Evolutionary conservation across 2,329 filamentous ascomycete genomes (phyloP), one percentile per base, ranked within the genome.

Genomic region (Exophiala sp.): DNA sequence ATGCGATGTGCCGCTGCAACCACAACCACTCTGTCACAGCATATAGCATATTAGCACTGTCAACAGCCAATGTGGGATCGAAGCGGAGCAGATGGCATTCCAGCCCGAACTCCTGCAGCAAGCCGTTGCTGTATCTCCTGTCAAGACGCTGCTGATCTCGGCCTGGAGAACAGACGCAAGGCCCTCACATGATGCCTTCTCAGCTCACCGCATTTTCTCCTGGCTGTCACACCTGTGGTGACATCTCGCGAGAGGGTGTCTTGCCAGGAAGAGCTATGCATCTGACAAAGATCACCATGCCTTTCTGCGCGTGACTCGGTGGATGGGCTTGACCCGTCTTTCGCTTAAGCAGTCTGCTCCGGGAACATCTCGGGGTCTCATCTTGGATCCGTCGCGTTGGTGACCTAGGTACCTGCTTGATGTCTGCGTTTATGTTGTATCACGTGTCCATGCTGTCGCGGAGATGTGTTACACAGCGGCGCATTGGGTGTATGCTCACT

Each of bases 191-290:
- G 54, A 56, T 40, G 16, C 16, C 34, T 37, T 21, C 18, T 34
- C 23, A 11, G 30, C 50, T 53, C 54, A 56, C 54, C 54, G 54
- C 50, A 53, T 19, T 40, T 56, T 53, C 22, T 48, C 48, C 53
- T 49, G 23, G 45, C 21, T 21, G 32, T 34, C 43, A 21, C 16
- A 39, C n/a, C 19, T 41, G 3, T 3, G 7, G 40, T 43, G 40
- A 43, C 40, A 16, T 14, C 18, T 16, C 23, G 16, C 40, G 21
- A 4, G 34, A 37, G 10, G 9, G 7, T 16, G 11, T 22, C 35
- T 38, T 7, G 5, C 24, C 10, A 5, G 24, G 24, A 27, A 5
- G 6, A 27, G 5, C 10, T 5, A 27, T 10, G 5, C n/a, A n/a
- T n/a, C n/a, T n/a, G n/a, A n/a, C n/a, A n/a, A n/a, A n/a, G n/a